Base-by-base conservation (phyloP, 768 basidiomycete species). In the Peribolospora baueri region DNA sequence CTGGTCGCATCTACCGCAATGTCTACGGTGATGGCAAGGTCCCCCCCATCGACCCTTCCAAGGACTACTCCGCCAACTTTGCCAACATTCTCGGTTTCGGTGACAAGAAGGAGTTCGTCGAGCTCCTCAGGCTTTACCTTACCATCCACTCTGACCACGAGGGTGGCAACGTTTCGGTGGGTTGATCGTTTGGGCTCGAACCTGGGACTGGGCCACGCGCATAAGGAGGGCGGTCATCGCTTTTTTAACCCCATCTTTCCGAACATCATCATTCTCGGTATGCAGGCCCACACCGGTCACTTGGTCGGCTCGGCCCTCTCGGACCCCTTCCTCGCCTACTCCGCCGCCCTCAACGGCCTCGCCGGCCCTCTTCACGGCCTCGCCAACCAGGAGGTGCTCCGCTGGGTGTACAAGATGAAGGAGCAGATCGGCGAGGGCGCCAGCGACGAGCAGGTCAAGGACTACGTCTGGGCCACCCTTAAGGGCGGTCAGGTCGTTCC, bases 361-460 rank as follows among this genome's bases (percentile, higher is more conserved):
- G 91, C 91, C 54, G 91, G 91, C 14, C 91, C 91, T 54, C 77
- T 98, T 38, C 91, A 98, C 65, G 91, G 90, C 25, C 25, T 25
- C 25, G 25, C 25, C 25, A 25, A 98, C 71, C 93, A 98, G 68
- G 93, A 98, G 69, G 93, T 95, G 25, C 71, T 97, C 62, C 75
- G 88, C 63, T 97, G 90, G 88, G 87, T 93, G 66, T 72, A 90
- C 58, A 79, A 81, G 60, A 95, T 98, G 91, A 82, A 87, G 66
- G 76, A 83, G 63, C 81, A 87, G 65, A 75, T 97, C 54, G 93
- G 93, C n/a, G 71, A 76, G 58, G 74, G 80, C 54, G 75, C 84
- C 47, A 76, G 81, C 4, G 80, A 83, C 65, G 88, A 93, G 46
- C 74, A 81, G 60, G 86, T 98, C 68, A 81, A 77, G 67, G 80